These are phyloP conservation scores for Arthrobotrys sinensis DNA, from an alignment of 2,329 filamentous ascomycete genomes.

Conservation along the genomic window DNA sequence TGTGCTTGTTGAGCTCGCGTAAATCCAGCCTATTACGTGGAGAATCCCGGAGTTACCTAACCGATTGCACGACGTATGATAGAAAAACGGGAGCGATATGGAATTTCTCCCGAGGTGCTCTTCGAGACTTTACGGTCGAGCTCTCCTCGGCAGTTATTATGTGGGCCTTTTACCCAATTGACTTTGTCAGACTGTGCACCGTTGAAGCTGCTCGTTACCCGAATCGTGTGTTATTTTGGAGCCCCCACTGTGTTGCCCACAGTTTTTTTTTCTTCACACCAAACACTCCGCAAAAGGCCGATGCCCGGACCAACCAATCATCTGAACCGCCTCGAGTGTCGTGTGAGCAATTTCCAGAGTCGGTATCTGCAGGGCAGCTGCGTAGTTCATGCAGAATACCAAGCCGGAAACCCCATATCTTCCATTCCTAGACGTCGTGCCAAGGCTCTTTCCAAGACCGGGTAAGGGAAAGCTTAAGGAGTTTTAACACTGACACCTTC, in stretches of 20 bases:
- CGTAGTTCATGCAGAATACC: constrained; percentile 22
- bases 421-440: constrained; percentile 9
- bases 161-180: constrained; percentile 11
- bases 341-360: constrained; percentile 28
- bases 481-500: constrained; percentile 34
- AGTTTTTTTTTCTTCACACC: not conserved
- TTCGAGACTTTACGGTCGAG: not conserved
- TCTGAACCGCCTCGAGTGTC: not conserved
- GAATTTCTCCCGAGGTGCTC: no score
- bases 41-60: constrained; percentile 1
- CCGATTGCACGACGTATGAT: not conserved
- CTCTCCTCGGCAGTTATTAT: constrained; percentile 12
- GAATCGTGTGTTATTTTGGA: constrained; percentile 13
- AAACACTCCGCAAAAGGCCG: not conserved
- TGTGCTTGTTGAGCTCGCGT: constrained; percentile 1
- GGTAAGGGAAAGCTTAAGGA: constrained; percentile 17
- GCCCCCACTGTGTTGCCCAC: constrained; percentile 18
- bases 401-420: constrained; percentile 27
- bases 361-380: constrained; percentile 6
- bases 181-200: not conserved
- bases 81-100: no score
- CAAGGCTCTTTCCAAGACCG: constrained; percentile 35
- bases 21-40: constrained; percentile 9
- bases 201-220: not conserved
- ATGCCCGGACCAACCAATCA: constrained; percentile 15